A percentile compares a stretch with the other conserved stretches of the same genome.
These are phyloP conservation scores for Metarhizium album DNA, from an alignment of 2,329 filamentous ascomycete species.

Conservation along the genomic window DNA sequence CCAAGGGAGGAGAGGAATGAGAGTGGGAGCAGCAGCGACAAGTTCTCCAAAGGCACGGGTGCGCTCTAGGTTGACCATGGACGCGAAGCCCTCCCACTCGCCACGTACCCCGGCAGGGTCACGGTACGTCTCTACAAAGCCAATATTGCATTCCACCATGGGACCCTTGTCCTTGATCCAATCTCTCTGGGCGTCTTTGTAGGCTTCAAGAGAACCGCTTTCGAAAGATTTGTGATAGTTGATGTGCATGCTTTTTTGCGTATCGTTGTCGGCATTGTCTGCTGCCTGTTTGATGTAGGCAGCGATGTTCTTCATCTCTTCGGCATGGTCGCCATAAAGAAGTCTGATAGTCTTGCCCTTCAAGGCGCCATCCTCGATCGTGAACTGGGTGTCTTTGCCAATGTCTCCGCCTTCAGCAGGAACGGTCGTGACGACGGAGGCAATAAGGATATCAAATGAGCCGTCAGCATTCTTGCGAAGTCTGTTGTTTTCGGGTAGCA, in stretches of 20 bases:
- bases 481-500: slow-evolving; percentile 68
- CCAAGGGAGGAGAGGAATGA: slow-evolving; percentile 91
- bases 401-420: slow-evolving; percentile 56
- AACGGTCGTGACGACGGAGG: slow-evolving; percentile 52
- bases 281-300: slow-evolving; percentile 58
- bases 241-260: slow-evolving; percentile 60
- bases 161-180: slow-evolving; percentile 81
- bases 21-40: slow-evolving; percentile 65
- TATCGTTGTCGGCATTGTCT: slow-evolving; percentile 61
- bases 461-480: slow-evolving; percentile 55
- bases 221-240: slow-evolving; percentile 68
- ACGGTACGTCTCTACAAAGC: slow-evolving; percentile 78
- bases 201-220: slow-evolving; percentile 62
- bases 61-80: slow-evolving; percentile 80
- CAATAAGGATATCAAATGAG: slow-evolving; percentile 63
- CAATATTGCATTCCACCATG: slow-evolving; percentile 68
- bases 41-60: slow-evolving; percentile 80
- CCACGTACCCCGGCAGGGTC: slow-evolving; percentile 72
- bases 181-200: slow-evolving; percentile 68
- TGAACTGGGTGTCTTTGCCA: slow-evolving; percentile 52
- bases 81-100: slow-evolving; percentile 80
- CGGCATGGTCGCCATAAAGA: slow-evolving; percentile 62
- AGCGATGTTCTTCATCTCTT: slow-evolving; percentile 60
- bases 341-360: slow-evolving; percentile 59
- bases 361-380: slow-evolving; percentile 46